Evolutionary conservation across 768 basidiomycete species (phyloP), one percentile per base, ranked within the genome.

Genomic region (Tremella yokohamensis): DNA sequence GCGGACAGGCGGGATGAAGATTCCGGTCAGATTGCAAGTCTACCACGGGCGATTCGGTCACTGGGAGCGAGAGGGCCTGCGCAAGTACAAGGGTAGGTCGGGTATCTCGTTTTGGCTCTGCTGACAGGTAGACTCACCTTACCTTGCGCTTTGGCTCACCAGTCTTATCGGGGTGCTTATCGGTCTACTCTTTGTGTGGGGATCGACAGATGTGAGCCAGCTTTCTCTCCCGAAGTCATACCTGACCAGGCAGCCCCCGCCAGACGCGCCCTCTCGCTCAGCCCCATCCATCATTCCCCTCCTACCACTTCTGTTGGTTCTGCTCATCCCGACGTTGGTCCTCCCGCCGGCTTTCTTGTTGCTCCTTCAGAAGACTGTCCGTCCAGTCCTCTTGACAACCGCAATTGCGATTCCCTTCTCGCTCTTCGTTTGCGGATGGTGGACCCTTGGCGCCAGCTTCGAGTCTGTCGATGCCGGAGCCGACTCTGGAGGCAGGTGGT

Each of bases 281-380:
- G 63, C 70, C 3, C 75, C 73, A 1, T 76, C 74, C 6, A 60
- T 76, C 12, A 58, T 74, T 1, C 69, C 72, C 3, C 62, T 75
- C 12, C 58, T 73, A 6, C 65, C 75, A 0, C 55, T 76, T 8
- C 69, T 76, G 12, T 57, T 72, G 7, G 48, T 68, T 3, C 63
- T 76, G 9, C 58, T 72, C 26, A 61, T 73, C 9, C 66, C 70
- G 1, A 52, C 73, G 0, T 54, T 75, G 1, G 25, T 70, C 13
- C 49, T 73, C 4, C 75, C 75, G 1, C 64, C 74, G 11, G 70
- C 61, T 1, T 74, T 76, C 58, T 57, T 76, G 16, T 51, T 75
- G 1, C 81, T 93, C 40, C 78, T 94, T 50, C 84, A 85, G 57
- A 81, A 89, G 58, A 90, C 91, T 65, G 87, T 89, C 57, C 84